Percentiles rank a stretch among this genome's conserved stretches.
These are phyloP conservation scores for Citrus glauca DNA, from an alignment of 345 rosid genomes.

Conservation along the genomic window DNA sequence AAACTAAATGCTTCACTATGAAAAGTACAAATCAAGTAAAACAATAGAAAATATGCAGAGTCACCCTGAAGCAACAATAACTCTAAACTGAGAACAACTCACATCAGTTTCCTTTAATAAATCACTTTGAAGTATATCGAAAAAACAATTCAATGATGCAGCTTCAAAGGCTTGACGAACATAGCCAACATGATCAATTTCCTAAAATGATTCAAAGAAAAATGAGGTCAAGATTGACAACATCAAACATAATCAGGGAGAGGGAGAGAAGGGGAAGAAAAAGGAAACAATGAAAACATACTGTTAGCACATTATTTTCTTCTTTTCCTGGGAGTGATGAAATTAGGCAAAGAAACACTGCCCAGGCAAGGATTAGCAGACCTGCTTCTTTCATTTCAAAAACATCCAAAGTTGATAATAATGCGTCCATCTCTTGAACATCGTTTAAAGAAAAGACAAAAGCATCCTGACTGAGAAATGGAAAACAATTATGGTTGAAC, in stretches of 20 bases:
- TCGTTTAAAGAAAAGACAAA: constrained; percentile 57
- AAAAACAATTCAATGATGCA: constrained; percentile 63
- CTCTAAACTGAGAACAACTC: constrained; percentile 32
- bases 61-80: constrained; percentile 13
- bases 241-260: constrained; percentile 7
- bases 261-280: not conserved
- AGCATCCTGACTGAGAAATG: constrained; percentile 53
- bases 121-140: constrained; percentile 68
- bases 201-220: constrained; percentile 40
- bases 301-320: constrained; percentile 57
- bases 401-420: constrained; percentile 62
- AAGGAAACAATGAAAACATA: constrained; percentile 23
- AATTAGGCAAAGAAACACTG: constrained; percentile 82
- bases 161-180: constrained; percentile 88
- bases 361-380: constrained; percentile 84
- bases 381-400: constrained; percentile 71
- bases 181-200: constrained; percentile 80
- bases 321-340: constrained; percentile 75
- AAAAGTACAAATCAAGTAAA: constrained; percentile 7
- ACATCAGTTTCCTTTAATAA: constrained; percentile 68
- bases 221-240: not conserved
- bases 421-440: constrained; percentile 85
- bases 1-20: constrained; percentile 1
- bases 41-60: not conserved
- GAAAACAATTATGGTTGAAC: constrained; percentile 16